phyloP scores from a whole-genome alignment of 345 rosid species.

The Conringia planisiliqua region DNA sequence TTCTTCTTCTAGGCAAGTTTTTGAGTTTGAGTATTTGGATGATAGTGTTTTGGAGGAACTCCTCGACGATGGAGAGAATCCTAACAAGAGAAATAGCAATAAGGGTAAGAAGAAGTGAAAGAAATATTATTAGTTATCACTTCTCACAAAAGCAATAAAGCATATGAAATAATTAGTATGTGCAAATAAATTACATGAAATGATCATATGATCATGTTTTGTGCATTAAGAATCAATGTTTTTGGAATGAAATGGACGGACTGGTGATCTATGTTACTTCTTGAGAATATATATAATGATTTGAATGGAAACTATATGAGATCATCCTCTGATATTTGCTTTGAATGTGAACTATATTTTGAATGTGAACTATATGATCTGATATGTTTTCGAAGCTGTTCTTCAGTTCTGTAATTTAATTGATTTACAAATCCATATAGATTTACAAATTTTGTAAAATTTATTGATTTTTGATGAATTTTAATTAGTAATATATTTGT shows the following conservation, averaged over 20 bases:
- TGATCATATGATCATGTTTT: too few species aligned
- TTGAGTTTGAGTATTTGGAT: conserved; percentile 79
- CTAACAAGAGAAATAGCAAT: background rate
- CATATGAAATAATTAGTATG: background rate
- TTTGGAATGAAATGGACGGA: background rate
- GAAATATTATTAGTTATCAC: background rate
- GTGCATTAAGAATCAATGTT: too few species aligned
- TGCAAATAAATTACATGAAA: background rate
- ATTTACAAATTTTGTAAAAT: too few species aligned
- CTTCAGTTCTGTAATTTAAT: too few species aligned
- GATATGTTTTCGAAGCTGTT: background rate
- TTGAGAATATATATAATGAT: background rate
- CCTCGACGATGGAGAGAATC: conserved; percentile 60
- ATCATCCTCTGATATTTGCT: background rate
- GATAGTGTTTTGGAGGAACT: conserved; percentile 75
- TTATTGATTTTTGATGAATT: too few species aligned
- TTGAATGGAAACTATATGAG: background rate
- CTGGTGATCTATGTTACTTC: background rate
- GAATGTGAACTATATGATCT: background rate
- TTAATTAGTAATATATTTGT: too few species aligned
- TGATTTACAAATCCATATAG: too few species aligned
- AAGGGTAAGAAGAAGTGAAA: conserved; percentile 23
- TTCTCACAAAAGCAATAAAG: background rate
- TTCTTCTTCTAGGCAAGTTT: conserved; percentile 53
- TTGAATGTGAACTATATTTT: background rate